These are phyloP conservation scores for Penicillium sp. DNA, from an alignment of 2,329 filamentous ascomycete species.

Conservation along the genomic window DNA sequence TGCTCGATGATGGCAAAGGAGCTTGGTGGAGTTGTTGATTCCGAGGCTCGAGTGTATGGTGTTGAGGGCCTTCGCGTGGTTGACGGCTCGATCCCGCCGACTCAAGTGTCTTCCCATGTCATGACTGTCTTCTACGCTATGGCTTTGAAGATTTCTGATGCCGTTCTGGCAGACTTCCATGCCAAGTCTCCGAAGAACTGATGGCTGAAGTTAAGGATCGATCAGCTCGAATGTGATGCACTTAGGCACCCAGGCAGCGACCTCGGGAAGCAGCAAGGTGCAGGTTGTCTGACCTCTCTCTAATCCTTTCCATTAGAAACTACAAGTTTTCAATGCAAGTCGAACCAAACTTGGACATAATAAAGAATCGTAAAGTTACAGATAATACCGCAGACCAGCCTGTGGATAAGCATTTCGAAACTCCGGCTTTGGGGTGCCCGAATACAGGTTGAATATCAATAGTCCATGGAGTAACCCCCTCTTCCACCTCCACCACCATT, in stretches of 20 bases:
- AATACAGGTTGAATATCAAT: slow-evolving; percentile 25
- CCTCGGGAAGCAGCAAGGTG: too few relatives aligned
- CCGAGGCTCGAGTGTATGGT: neutral
- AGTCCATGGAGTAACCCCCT: slow-evolving; percentile 43
- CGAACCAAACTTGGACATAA: neutral
- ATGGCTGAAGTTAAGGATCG: neutral
- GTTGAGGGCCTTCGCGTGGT: neutral
- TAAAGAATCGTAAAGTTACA: neutral
- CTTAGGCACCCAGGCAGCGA: too few relatives aligned
- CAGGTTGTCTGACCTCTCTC: too few relatives aligned
- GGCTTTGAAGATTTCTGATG: neutral
- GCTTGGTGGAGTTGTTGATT: neutral
- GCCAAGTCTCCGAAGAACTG: neutral
- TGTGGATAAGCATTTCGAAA: neutral
- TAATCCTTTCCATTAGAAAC: neutral
- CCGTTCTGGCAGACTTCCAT: neutral
- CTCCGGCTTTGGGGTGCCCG: neutral
- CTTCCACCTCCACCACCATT: slow-evolving; percentile 14
- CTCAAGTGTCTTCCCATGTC: neutral
- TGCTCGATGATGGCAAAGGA: neutral
- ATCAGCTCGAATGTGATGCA: too few relatives aligned
- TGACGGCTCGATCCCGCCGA: neutral
- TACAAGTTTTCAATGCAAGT: neutral
- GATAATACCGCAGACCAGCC: neutral
- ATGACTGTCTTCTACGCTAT: neutral